Conservation (phyloP, 495 filamentous ascomycete species). For the Daldinia childiae region DNA sequence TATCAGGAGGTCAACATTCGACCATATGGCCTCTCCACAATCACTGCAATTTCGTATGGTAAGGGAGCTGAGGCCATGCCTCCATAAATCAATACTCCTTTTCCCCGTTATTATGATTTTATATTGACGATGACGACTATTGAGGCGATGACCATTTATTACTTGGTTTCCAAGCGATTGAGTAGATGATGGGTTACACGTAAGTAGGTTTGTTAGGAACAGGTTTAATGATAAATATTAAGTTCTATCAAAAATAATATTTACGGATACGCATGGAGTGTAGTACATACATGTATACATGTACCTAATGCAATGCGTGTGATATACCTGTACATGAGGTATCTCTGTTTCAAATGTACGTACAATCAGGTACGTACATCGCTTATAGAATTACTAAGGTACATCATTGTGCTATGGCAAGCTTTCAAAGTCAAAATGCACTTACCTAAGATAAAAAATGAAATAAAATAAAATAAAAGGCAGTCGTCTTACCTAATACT, state of each 20-base stretch:
- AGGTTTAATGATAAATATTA: not conserved
- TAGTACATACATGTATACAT: not conserved
- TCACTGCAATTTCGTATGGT: conserved; percentile 17
- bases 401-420: not conserved
- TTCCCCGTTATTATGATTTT: conserved; percentile 3
- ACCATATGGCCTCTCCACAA: conserved; percentile 4
- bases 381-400: not conserved
- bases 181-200: not conserved
- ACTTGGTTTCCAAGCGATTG: not conserved
- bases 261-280: not conserved
- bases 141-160: not conserved
- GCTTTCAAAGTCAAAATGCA: not conserved
- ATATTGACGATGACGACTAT: not conserved
- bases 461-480: not conserved
- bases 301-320: too few relatives aligned
- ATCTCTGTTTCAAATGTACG: not conserved
- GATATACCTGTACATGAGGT: too few relatives aligned
- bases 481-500: not conserved
- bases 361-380: not conserved
- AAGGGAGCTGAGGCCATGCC: conserved; percentile 1
- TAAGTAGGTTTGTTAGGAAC: not conserved
- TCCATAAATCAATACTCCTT: conserved; percentile 5
- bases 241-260: not conserved
- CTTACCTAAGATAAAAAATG: not conserved
- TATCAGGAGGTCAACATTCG: conserved; percentile 21